Evolutionary conservation across 257 asterid species (phyloP).

Genomic region (Gardenia jasminoides): DNA sequence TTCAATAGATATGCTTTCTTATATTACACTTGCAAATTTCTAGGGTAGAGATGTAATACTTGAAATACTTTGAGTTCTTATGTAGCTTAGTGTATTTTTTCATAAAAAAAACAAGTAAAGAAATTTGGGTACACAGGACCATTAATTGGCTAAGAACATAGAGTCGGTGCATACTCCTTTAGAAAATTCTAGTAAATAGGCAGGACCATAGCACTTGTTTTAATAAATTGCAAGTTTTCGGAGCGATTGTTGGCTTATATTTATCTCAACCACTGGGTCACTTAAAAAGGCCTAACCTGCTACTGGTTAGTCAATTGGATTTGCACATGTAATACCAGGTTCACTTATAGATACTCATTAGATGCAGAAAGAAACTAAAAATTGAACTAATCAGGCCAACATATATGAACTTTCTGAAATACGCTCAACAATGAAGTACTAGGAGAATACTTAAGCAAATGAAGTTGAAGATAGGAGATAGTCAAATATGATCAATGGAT

Average conservation of each 20-base stretch:
- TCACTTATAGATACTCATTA: background rate
- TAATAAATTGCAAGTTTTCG: background rate
- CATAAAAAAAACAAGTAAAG: background rate
- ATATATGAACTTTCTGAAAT: background rate
- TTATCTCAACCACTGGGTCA: background rate
- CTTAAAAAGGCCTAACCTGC: background rate
- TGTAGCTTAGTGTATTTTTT: background rate
- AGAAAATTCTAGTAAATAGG: background rate
- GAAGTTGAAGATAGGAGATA: background rate
- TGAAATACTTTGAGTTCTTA: too few species aligned
- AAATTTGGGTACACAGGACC: background rate
- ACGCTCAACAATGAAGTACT: background rate
- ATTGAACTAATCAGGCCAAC: background rate
- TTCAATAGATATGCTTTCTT: too few species aligned
- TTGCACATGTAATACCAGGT: background rate
- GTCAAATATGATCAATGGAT: background rate
- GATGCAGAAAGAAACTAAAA: background rate
- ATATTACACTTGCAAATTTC: too few species aligned
- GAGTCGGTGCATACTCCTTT: background rate
- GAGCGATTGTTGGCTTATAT: background rate
- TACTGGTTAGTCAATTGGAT: background rate
- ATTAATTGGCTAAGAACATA: background rate
- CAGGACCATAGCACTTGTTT: slow-evolving; percentile 4
- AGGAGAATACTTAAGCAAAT: background rate
- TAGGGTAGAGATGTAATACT: too few species aligned